Evolutionary conservation across 352 stramenopile species (phyloP).

Genomic region (Phytophthora fragariae): DNA sequence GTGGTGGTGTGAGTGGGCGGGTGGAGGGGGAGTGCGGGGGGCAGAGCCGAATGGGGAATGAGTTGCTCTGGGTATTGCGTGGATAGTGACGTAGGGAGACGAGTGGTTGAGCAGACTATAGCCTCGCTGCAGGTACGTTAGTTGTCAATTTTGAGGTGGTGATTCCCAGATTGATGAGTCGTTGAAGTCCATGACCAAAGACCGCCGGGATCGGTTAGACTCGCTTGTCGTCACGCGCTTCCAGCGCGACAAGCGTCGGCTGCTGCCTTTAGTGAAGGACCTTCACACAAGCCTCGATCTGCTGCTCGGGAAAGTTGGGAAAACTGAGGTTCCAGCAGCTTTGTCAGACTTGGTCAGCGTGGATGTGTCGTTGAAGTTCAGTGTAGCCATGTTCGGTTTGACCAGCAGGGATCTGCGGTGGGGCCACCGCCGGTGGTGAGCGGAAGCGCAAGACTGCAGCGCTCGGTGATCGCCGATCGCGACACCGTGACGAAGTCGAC

Average conservation of each 20-base stretch:
- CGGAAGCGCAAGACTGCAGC: background rate
- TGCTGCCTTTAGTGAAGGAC: background rate
- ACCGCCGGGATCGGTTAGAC: conserved; percentile 1
- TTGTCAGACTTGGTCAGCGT: background rate
- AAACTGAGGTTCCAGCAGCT: background rate
- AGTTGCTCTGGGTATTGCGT: too few species aligned
- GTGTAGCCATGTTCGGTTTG: background rate
- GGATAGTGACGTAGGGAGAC: background rate
- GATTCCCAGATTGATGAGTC: conserved; percentile 6
- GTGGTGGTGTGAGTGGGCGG: background rate
- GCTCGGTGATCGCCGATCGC: background rate
- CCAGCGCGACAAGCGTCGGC: too few species aligned
- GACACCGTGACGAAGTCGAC: background rate
- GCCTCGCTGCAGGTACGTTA: too few species aligned
- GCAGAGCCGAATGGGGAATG: background rate
- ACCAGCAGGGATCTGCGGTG: background rate
- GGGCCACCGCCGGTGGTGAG: background rate
- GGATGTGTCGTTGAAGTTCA: background rate
- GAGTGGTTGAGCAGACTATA: too few species aligned
- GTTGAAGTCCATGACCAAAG: conserved; percentile 4
- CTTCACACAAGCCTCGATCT: too few species aligned
- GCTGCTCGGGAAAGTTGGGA: background rate
- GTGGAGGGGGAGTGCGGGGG: background rate
- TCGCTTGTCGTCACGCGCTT: background rate
- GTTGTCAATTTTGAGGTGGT: background rate